phyloP scores from a whole-genome alignment of 1,284 basidiomycete species.

The Prillingera fragicola region DNA sequence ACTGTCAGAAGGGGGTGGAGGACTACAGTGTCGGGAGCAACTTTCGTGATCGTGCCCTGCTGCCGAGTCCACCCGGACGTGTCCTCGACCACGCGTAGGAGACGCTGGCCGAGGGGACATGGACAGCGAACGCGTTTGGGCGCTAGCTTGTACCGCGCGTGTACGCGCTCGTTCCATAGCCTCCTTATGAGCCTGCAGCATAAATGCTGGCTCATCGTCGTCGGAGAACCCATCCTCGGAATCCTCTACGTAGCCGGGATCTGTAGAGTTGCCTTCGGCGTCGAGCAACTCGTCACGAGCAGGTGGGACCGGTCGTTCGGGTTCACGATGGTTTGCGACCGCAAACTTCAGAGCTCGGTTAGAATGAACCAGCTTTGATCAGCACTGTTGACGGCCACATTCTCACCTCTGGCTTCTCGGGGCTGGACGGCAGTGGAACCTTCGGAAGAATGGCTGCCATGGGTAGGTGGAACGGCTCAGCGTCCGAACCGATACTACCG shows the following conservation, averaged over 20 bases:
- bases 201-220: constrained; percentile 10
- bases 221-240: constrained; percentile 35
- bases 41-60: constrained; percentile 11
- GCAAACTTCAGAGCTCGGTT: constrained; percentile 27
- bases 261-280: constrained; percentile 3
- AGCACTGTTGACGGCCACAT: not conserved
- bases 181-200: constrained; percentile 3
- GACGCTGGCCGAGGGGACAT: constrained; percentile 17
- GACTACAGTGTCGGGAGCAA: constrained; percentile 35
- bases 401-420: constrained; percentile 1
- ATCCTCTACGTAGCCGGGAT: constrained; percentile 35
- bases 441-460: constrained; percentile 9
- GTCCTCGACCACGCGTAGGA: constrained; percentile 29
- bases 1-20: constrained; percentile 27
- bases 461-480: constrained; percentile 17
- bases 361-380: not conserved
- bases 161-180: constrained; percentile 9
- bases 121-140: constrained; percentile 10
- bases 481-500: constrained; percentile 24
- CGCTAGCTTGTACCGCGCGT: constrained; percentile 29
- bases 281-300: not conserved
- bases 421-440: no score
- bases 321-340: constrained; percentile 13
- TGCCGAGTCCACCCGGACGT: constrained; percentile 30
- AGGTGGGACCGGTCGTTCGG: not conserved